Percentiles rank a stretch among this genome's conserved stretches.
Evolutionary conservation across 352 stramenopile genomes (phyloP).

Genomic region (Pythium phragmitis): DNA sequence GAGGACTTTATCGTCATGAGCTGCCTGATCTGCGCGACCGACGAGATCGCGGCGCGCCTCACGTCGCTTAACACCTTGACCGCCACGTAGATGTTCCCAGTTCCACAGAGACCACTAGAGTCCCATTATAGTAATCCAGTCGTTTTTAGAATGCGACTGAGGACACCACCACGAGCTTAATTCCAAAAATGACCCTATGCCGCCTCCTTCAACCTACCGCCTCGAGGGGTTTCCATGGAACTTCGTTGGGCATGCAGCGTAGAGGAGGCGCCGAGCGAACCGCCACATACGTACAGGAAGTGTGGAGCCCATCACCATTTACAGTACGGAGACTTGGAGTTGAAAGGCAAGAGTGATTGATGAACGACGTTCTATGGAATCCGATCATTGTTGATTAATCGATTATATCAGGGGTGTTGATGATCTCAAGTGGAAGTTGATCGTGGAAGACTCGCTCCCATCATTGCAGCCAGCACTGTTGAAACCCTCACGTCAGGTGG

Average conservation of each 20-base stretch:
- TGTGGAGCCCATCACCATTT: background rate
- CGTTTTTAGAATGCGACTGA: background rate
- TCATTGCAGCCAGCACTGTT: no score
- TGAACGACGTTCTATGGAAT: no score
- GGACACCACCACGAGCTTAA: background rate
- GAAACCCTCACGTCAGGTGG: no score
- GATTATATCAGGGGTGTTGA: no score
- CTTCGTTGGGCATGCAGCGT: no score
- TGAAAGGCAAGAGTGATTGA: no score
- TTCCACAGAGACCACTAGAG: background rate
- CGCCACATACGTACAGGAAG: background rate
- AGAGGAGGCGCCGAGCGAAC: no score
- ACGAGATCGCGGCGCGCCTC: constrained; percentile 51
- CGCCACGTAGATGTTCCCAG: constrained; percentile 29
- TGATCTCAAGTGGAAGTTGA: no score
- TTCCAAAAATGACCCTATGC: background rate
- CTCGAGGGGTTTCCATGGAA: no score
- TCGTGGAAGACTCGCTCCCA: no score
- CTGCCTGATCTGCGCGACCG: constrained; percentile 53
- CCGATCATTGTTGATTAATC: no score
- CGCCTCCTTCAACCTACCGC: background rate
- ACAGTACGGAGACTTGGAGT: background rate
- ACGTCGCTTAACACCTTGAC: constrained; percentile 53
- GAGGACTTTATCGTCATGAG: constrained; percentile 72
- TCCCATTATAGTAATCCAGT: background rate